Evolutionary conservation across 2,329 filamentous ascomycete species (phyloP), one percentile per base, ranked within the genome.

Genomic region (Trichoderma arundinaceum): DNA sequence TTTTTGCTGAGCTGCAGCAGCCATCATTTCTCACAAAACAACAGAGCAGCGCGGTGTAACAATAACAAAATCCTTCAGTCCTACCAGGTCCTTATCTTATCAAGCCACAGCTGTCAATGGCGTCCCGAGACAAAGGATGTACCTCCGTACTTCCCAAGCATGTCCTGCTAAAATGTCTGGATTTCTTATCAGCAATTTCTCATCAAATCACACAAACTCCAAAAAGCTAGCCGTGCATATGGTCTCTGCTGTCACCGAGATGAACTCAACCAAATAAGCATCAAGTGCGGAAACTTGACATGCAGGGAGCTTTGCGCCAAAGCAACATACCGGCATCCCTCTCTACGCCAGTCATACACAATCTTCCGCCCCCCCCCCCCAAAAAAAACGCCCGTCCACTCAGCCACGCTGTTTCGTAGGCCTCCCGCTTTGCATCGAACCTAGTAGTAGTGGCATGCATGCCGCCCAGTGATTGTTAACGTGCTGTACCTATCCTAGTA

Each of bases 371-470:
- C 51, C 46, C 46, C 22, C 57, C 57, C 51, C 46, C 46, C 22
- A 28, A 28, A 28, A 28, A 35, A 32, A 60, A n/a, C 19, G 3
- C 7, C 13, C 19, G 19, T 22, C 39, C 48, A 13, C 3, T 35
- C 10, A 52, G 38, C 38, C 59, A 53, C 9, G 8, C 39, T 28
- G 32, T 53, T 64, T 44, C 22, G 59, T 62, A 53, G 38, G 59
- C 48, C 59, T 62, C 48, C 49, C 33, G 15, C n/a, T 13, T 35
- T 17, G 28, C 13, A 48, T 48, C 19, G 10, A 22, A 22, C 22
- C 17, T 12, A 39, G 38, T 9, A 9, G 10, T 12, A 39, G 38
- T 9, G 38, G 10, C 13, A 4, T 32, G 1, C 38, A 41, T 13
- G 38, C 38, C 10, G 7, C 46, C 28, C 46, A 49, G 46, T 49